phyloP scores from a whole-genome alignment of 2,329 filamentous ascomycete species.

The Cladosporium sphaerospermum region DNA sequence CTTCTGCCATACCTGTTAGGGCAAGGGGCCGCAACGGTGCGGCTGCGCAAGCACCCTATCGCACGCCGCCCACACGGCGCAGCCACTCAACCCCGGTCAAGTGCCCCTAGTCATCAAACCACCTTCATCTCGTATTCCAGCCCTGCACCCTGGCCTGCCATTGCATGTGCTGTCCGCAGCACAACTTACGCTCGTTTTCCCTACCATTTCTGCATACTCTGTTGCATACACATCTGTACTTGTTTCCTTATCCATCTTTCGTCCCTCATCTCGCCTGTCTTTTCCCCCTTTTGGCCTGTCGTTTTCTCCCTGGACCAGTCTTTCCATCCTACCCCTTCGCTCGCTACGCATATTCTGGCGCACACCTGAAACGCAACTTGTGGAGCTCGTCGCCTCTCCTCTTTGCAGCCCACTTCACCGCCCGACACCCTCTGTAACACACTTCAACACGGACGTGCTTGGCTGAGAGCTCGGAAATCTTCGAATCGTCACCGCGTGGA shows the following conservation, averaged over 20 bases:
- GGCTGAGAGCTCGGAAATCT: conserved; percentile 6
- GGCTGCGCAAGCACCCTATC: background rate
- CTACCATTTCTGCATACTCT: background rate
- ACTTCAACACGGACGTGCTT: background rate
- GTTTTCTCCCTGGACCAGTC: background rate
- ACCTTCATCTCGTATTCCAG: conserved; percentile 11
- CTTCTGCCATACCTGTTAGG: background rate
- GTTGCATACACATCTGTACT: conserved; percentile 5
- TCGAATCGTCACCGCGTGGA: background rate
- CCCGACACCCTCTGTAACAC: background rate
- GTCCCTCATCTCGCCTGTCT: background rate
- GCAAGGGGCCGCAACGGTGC: conserved; percentile 7
- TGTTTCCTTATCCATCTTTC: background rate
- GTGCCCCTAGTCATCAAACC: background rate
- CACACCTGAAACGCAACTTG: conserved; percentile 8
- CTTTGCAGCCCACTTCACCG: background rate
- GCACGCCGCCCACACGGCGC: conserved; percentile 2
- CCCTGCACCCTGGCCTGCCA: conserved; percentile 9
- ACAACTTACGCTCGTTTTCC: conserved; percentile 2
- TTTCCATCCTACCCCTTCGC: background rate
- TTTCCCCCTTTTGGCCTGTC: background rate
- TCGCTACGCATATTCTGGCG: conserved; percentile 6
- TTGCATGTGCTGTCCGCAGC: background rate
- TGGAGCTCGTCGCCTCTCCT: background rate
- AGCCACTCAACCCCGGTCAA: conserved; percentile 8